Base-by-base conservation (phyloP, 2,329 filamentous ascomycete genomes). In the Shiraia bambusicola region DNA sequence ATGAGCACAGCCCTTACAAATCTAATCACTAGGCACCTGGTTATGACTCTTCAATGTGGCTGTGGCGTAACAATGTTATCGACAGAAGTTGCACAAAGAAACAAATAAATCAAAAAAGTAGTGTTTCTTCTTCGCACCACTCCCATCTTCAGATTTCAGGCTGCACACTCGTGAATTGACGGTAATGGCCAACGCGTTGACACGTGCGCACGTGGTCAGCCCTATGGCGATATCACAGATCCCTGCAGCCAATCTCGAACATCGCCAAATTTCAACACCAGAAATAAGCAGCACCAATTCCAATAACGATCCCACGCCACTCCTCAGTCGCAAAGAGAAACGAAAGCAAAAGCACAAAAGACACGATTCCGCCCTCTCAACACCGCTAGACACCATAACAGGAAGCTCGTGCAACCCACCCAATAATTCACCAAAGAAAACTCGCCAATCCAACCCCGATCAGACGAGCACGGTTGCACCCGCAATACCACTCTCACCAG, bases 191-290 rank as follows among this genome's bases (percentile, higher is more conserved):
- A 52, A 58, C 64, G 54, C 63, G 59, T 25, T 26, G 19, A 45
- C 64, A 64, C 63, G 64, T 64, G 61, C 53, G 53, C 63, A 67
- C 64, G 63, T 66, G 63, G 42, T 29, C 42, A 54, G 47, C 50
- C 47, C 45, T 42, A 43, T 42, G 24, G 34, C 47, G 22, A 42
- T 27, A 29, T 36, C 43, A 38, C 46, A 47, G 38, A 58, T 53
- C 57, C 51, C 47, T 50, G 48, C 39, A 28, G 47, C 47, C 31
- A 45, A 53, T 55, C 37, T 35, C 30, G 45, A 60, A 51, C 56
- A 47, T 50, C 42, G 35, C 44, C 38, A 54, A 44, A 43, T 41
- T 33, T 46, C 45, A 48, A 33, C 45, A 39, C 33, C 30, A 32
- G 12, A 43, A 14, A 22, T 26, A 17, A 41, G 38, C 37, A 25